Evolutionary conservation across 495 filamentous ascomycete species (phyloP), one percentile per base, ranked within the genome.

Genomic region (Pseudomonodictys pantanalensis): DNA sequence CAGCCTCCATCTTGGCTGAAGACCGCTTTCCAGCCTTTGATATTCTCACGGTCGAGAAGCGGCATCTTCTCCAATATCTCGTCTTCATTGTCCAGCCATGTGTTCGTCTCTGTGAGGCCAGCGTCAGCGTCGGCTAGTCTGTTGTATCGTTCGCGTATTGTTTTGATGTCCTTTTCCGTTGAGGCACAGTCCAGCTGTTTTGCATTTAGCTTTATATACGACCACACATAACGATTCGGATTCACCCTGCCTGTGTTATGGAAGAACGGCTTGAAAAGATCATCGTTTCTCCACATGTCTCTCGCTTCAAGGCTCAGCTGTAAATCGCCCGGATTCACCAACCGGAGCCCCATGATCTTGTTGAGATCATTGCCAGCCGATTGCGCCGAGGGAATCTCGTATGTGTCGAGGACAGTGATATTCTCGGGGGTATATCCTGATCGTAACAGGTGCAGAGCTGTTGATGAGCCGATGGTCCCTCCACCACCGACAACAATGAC

Each of bases 361-460:
- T 52, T 52, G 4, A 52, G 24, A 29, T 52, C 50, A 41, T 52
- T 52, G 28, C 50, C 50, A 11, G 50, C 50, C 17, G 50, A 52
- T 20, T 52, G 50, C 30, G 33, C 29, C 1, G 50, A 52, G 20
- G 50, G 50, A 11, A 52, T 52, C 1, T 15, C 18, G 33, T 52
- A 52, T 2, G 50, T 52, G 22, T 52, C 50, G 50, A 52, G 50
- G 18, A 52, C 30, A 11, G 30, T 52, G 50, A 52, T 41, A 22
- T 52, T 6, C 12, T 11, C 17, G 17, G 50, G 50, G 15, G 29
- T 52, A 32, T 52, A 52, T 22, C 50, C 50, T 6, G 29, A 22
- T 3, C 50, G 50, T 22, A 52, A 17, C 8, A 52, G 50, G 25
- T 52, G 50, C 25, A 52, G 24, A 12, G 50, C 50, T 8, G 50